A percentile compares a stretch with the other conserved stretches of the same genome.
These are phyloP conservation scores for Litchi chinensis DNA, from an alignment of 345 rosid genomes.

Conservation along the genomic window DNA sequence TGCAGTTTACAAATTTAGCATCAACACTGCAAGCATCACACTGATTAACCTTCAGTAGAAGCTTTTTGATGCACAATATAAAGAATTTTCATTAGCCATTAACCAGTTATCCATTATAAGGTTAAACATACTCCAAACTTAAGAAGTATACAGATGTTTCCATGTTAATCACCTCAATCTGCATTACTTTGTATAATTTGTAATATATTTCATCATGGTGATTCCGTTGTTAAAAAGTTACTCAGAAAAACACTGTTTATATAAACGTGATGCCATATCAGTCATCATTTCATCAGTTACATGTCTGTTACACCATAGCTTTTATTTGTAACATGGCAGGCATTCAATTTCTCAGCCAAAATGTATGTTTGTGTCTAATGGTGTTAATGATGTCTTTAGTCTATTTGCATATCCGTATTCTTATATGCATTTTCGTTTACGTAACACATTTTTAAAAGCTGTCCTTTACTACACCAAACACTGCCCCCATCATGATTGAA, in stretches of 20 bases:
- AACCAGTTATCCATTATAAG: neutral
- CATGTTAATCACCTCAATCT: neutral
- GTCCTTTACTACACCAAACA: neutral
- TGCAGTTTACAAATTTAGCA: neutral
- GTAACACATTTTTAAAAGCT: neutral
- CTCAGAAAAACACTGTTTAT: neutral
- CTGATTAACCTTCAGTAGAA: no score
- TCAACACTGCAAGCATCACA: neutral
- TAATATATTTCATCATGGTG: neutral
- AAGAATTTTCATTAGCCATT: neutral
- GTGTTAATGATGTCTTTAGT: neutral
- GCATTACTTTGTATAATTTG: neutral
- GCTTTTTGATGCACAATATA: no score
- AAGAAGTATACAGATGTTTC: neutral
- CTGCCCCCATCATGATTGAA: neutral
- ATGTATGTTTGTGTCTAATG: no score
- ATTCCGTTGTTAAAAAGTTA: neutral
- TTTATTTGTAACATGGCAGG: no score
- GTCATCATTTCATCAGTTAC: neutral
- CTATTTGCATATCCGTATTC: neutral
- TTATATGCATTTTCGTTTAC: neutral
- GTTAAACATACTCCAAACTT: neutral
- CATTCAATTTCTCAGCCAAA: no score
- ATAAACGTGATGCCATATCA: neutral
- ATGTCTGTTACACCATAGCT: neutral